Conservation (phyloP, 176 grass and related monocot genomes). For the Canna indica region DNA sequence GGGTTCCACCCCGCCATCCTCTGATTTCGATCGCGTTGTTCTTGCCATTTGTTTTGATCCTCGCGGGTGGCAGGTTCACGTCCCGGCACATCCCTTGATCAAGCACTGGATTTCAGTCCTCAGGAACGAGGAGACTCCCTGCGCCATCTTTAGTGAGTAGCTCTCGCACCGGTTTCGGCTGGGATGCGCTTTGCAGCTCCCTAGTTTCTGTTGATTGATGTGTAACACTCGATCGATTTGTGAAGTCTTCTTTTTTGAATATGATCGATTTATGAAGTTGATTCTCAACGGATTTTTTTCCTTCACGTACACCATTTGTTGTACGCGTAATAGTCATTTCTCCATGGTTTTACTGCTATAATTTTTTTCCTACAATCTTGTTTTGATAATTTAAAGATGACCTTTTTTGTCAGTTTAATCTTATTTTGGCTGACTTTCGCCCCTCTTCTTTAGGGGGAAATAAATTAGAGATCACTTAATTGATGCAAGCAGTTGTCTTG, state of each 20-base stretch:
- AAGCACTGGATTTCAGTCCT: slow-evolving; percentile 96
- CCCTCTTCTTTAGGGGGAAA: neutral
- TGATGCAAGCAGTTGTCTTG: neutral
- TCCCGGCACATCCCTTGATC: slow-evolving; percentile 91
- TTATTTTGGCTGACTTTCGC: neutral
- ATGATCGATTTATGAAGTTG: too few relatives aligned
- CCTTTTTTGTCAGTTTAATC: neutral
- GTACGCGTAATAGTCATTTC: neutral
- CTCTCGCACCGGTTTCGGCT: neutral
- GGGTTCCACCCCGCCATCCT: neutral
- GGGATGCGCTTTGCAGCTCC: neutral
- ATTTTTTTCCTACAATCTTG: neutral
- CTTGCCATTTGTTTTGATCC: neutral
- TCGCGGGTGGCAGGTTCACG: slow-evolving; percentile 42
- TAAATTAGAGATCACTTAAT: neutral
- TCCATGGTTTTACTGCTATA: neutral
- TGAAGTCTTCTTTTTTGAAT: too few relatives aligned
- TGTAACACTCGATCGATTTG: neutral
- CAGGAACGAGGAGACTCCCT: slow-evolving; percentile 85
- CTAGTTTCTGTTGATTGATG: neutral
- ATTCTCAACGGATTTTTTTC: too few relatives aligned
- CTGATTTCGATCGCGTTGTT: neutral
- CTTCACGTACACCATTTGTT: neutral
- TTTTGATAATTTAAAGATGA: neutral
- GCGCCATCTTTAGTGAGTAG: slow-evolving; percentile 75